phyloP scores from a whole-genome alignment of 345 rosid genomes.

The Durio zibethinus region DNA sequence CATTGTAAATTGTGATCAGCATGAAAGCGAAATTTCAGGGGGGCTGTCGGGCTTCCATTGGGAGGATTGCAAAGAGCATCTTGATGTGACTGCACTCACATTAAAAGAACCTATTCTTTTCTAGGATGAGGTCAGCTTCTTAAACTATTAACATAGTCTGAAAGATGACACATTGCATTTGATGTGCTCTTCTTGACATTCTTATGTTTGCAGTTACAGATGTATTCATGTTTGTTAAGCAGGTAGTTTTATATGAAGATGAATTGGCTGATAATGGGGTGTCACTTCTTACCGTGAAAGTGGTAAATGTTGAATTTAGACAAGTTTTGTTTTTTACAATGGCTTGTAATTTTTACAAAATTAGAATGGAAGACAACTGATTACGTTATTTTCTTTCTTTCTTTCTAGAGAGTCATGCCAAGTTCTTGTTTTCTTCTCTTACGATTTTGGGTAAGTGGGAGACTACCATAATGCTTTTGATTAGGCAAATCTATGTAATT shows the following conservation, averaged over 20 bases:
- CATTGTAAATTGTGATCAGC: constrained; percentile 28
- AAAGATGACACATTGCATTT: not conserved
- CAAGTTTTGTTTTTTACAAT: not conserved
- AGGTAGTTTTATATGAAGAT: constrained; percentile 96
- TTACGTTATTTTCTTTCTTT: not conserved
- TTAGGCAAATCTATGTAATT: constrained; percentile 9
- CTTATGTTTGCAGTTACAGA: constrained; percentile 12
- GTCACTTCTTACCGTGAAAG: constrained; percentile 89
- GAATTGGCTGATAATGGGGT: constrained; percentile 94
- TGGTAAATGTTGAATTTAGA: constrained; percentile 49
- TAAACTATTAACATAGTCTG: not conserved
- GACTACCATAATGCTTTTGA: not conserved
- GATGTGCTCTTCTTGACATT: not conserved
- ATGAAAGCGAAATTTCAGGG: constrained; percentile 25
- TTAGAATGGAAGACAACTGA: not conserved
- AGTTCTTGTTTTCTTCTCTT: constrained; percentile 93
- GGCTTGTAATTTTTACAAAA: not conserved
- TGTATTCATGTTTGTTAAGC: constrained; percentile 24
- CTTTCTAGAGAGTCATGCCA: constrained; percentile 88
- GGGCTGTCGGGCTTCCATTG: constrained; percentile 40
- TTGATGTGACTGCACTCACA: constrained; percentile 67
- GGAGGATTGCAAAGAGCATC: constrained; percentile 71
- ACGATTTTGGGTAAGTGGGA: constrained; percentile 82
- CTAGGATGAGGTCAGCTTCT: constrained; percentile 66
- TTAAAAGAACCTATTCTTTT: constrained; percentile 89